Base-by-base conservation (phyloP, 1,139 yeast species). In the Kodamaea plutei region DNA sequence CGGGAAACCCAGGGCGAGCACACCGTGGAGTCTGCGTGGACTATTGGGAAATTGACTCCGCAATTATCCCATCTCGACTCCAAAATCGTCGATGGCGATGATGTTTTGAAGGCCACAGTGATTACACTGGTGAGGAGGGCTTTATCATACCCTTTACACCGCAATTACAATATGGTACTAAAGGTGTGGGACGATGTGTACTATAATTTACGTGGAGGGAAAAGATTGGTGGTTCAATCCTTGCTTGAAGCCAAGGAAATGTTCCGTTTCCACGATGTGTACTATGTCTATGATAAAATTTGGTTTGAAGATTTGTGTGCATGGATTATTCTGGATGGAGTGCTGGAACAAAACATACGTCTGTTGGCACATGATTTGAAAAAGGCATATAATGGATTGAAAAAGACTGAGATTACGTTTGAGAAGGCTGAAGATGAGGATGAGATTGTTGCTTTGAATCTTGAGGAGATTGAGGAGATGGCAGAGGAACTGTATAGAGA, bases 11-110 rank as follows among this genome's bases (percentile, higher is more conserved):
- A 69, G 47, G 95, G 94, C 7, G 94, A 84, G 14, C 76, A 78
- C 32, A 85, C 78, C 13, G 78, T 83, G 6, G 98, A 91, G 56
- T 83, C 95, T 39, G 88, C 94, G 0, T 91, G 97, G 98, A 81
- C 93, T 0, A 71, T 91, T 9, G 97, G 97, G 2, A 87, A 82
- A 46, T 52, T 91, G 20, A 63, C 79, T 0, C 95, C 97, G 0
- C 91, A 85, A 45, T 58, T 89, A 23, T 54, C 89, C 6, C 77
- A 71, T 41, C 61, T 91, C 25, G 97, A 88, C 51, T 61, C 74
- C 8, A 74, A 69, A 41, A 54, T 64, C 27, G 66, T 64, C 8
- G 23, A 50, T 15, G 31, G 40, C 3, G 56, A 52, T 21, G 54
- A 50, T 29, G 26, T 48, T 25, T 60, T 88, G 21, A 62, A 60